Evolutionary conservation across 805 yeast genomes (phyloP), one percentile per base, ranked within the genome.

Genomic region (Suhomyces kilbournensis): DNA sequence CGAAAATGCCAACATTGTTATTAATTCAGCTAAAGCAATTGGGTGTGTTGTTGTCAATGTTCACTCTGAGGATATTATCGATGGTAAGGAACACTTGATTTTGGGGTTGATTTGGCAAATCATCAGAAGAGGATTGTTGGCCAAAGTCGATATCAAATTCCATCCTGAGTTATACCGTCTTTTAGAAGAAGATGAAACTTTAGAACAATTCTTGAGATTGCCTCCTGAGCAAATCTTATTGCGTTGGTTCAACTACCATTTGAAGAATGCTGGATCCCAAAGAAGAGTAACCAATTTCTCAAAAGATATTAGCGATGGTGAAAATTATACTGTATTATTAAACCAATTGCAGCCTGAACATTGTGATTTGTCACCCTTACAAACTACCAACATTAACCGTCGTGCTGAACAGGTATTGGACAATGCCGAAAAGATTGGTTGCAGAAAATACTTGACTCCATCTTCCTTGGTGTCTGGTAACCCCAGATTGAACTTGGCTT

Each of bases 1-100:
- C 59, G 99, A 94, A 75, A 94, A 94, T 72, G 97, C 98, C 50
- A 94, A 94, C 73, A 92, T 94, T 59, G 98, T 94, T 38, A 90
- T 94, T 72, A 94, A 94, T 71, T 94, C 99, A 2, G 99, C 99
- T 28, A 94, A 94, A 75, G 99, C 98, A 49, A 94, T 94, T 72
- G 99, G 99, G 19, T 93, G 97, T 79, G 88, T 94, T 53, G 98
- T 94, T 47, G 98, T 94, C 48, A 94, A 94, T 66, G 98, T 94
- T 48, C 98, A 93, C 62, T 88, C 97, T 14, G 97, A 91, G 67
- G 97, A 91, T 68, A 89, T 92, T 50, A 86, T 90, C 56, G 97
- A 91, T 64, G 97, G 97, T 61, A 92, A 88, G 62, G 96, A 90
- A 66, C 97, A 92, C 70, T 80, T 92, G 68, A 88, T 92, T 53